Conservation (phyloP, 2,329 filamentous ascomycete species). For the Diaporthe helianthi region DNA sequence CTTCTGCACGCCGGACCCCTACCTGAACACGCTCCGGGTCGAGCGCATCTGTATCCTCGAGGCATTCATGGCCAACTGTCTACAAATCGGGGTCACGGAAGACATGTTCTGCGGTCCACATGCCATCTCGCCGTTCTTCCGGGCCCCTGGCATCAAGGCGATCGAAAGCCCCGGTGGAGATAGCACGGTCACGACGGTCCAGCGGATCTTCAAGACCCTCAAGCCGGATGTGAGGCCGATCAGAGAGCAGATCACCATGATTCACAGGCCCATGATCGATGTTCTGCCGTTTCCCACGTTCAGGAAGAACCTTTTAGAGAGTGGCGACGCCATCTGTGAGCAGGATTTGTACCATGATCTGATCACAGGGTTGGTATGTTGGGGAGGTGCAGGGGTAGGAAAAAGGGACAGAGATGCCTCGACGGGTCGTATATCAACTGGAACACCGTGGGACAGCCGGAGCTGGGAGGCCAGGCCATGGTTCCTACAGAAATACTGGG, state of each 20-base stretch:
- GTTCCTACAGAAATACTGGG: slow-evolving; percentile 36
- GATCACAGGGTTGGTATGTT: slow-evolving; percentile 39
- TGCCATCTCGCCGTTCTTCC: slow-evolving; percentile 41
- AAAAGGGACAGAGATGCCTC: slow-evolving; percentile 31
- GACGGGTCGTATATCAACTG: slow-evolving; percentile 34
- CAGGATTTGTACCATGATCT: slow-evolving; percentile 39
- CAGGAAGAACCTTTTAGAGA: slow-evolving; percentile 37
- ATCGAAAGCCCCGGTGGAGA: slow-evolving; percentile 26
- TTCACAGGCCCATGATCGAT: slow-evolving; percentile 40
- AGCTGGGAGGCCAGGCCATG: slow-evolving; percentile 35
- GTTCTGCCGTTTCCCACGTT: slow-evolving; percentile 40
- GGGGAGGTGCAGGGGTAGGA: slow-evolving; percentile 37
- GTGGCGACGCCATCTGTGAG: slow-evolving; percentile 33
- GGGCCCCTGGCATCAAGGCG: neutral
- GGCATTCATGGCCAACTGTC: slow-evolving; percentile 36
- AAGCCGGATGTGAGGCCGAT: slow-evolving; percentile 39
- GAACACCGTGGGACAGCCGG: slow-evolving; percentile 40
- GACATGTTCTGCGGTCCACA: slow-evolving; percentile 39
- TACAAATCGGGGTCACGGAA: slow-evolving; percentile 39
- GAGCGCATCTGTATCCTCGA: slow-evolving; percentile 40
- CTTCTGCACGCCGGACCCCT: slow-evolving; percentile 37
- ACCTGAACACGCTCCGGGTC: slow-evolving; percentile 40
- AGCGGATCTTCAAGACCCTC: slow-evolving; percentile 38
- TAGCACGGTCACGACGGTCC: slow-evolving; percentile 34
- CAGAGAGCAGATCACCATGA: slow-evolving; percentile 37